These are phyloP conservation scores for Metschnikowia colocasiae DNA, from an alignment of 805 yeast species.

Conservation along the genomic window DNA sequence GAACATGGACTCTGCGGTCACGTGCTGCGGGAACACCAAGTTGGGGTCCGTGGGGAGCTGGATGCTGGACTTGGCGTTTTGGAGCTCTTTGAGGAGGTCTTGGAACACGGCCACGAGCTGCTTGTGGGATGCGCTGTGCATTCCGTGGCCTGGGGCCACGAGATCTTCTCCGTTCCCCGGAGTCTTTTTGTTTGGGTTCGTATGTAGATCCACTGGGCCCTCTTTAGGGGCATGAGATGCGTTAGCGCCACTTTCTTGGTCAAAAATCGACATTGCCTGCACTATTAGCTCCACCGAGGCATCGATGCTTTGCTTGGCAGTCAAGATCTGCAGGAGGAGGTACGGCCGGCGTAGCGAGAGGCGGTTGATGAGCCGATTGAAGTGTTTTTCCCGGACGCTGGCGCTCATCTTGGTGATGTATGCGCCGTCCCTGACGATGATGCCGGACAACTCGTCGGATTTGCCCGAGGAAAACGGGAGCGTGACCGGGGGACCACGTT, in stretches of 20 bases:
- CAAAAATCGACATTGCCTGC: slow-evolving; percentile 20
- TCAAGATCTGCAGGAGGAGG: slow-evolving; percentile 43
- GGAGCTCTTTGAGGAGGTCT: slow-evolving; percentile 23
- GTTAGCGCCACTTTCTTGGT: too few relatives aligned
- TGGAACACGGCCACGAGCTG: slow-evolving; percentile 25
- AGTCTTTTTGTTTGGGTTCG: not conserved
- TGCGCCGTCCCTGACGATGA: slow-evolving; percentile 52
- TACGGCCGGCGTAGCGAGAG: slow-evolving; percentile 30
- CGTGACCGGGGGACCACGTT: slow-evolving; percentile 41
- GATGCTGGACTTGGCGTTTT: slow-evolving; percentile 23
- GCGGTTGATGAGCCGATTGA: slow-evolving; percentile 30
- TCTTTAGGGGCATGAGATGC: too few relatives aligned
- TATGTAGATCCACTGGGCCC: too few relatives aligned
- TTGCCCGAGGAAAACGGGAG: slow-evolving; percentile 56
- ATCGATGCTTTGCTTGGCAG: slow-evolving; percentile 43
- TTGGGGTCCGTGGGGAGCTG: slow-evolving; percentile 52
- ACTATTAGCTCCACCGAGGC: slow-evolving; percentile 26
- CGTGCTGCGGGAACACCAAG: slow-evolving; percentile 56
- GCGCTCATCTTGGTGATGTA: slow-evolving; percentile 48
- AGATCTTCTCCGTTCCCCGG: too few relatives aligned
- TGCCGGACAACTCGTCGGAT: slow-evolving; percentile 58
- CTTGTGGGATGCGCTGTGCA: too few relatives aligned
- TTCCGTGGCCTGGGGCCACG: too few relatives aligned
- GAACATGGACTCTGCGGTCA: slow-evolving; percentile 33
- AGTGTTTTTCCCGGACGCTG: slow-evolving; percentile 39